Evolutionary conservation across 1,139 yeast species (phyloP), one percentile per base, ranked within the genome.

Genomic region (Pichia terricola): DNA sequence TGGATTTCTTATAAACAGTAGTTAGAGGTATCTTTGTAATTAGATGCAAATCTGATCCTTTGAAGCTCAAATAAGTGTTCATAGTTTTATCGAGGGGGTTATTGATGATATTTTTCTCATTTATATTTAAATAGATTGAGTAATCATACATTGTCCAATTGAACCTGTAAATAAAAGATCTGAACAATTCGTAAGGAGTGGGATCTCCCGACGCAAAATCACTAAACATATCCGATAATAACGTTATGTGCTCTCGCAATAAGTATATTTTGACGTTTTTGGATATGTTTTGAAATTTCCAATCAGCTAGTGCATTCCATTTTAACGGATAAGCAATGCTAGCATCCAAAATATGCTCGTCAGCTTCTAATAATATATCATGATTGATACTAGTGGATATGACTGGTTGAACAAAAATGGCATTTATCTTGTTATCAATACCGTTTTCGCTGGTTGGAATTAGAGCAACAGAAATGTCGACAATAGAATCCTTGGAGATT

Each of bases 331-430:
- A 78, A 0, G 82, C 79, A 31, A 84, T 66, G 34, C 73, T 73
- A 2, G 82, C 79, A 26, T 67, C 63, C 4, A 87, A 47, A 1
- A 60, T 62, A 56, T 85, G 91, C 7, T 68, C 64, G 36, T 76
- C 75, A 0, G 94, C 86, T 11, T 72, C 66, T 50, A 84, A 75
- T 10, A 88, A 63, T 22, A 87, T 67, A 54, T 87, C 95, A 60
- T 91, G 97, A 54, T 89, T 91, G 1, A 91, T 94, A 43, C 95
- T 84, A 0, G 96, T 71, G 42, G 91, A 66, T 4, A 88, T 60
- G 54, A 84, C 95, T 0, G 85, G 79, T 22, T 69, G 65, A 0
- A 63, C 60, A 34, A 89, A 63, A n/a, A 68, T 66, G 1, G 79
- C 62, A 3, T 66, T 60, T 5, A 85, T 53, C 2, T 55, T 59